These are phyloP conservation scores for Cyberlindnera xishuangbannaensis DNA, from an alignment of 805 yeast genomes.

Conservation along the genomic window DNA sequence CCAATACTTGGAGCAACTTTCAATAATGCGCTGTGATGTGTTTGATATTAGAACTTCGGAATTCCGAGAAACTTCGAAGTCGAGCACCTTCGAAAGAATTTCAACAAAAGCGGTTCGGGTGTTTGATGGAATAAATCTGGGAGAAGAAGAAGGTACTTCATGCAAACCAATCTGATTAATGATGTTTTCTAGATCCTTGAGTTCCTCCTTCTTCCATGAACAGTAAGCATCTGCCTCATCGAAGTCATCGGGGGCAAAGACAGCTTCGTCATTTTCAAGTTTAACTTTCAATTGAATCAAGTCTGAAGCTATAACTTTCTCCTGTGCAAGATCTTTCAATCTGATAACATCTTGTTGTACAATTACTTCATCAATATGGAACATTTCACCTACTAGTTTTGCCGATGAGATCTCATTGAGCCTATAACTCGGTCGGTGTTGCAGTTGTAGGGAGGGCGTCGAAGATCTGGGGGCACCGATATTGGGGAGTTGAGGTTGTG, in stretches of 20 bases:
- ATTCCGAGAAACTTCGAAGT: conserved; percentile 26
- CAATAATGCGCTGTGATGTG: conserved; percentile 37
- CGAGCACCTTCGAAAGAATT: conserved; percentile 38
- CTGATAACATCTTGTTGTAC: conserved; percentile 50
- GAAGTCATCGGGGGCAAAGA: conserved; percentile 33
- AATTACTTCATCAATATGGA: conserved; percentile 39
- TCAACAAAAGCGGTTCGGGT: conserved; percentile 35
- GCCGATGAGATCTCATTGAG: conserved; percentile 51
- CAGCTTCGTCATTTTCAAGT: conserved; percentile 25
- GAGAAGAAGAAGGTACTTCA: neutral
- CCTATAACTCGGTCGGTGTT: conserved; percentile 41
- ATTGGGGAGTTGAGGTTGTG: neutral
- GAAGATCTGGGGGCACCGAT: neutral
- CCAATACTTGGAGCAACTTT: conserved; percentile 50
- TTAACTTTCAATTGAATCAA: conserved; percentile 11
- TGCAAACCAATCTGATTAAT: conserved; percentile 1
- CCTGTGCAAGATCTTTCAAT: conserved; percentile 36
- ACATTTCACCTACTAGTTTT: conserved; percentile 41
- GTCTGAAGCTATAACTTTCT: conserved; percentile 28
- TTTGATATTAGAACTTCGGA: conserved; percentile 32
- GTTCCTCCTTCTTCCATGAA: conserved; percentile 38
- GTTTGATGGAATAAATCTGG: conserved; percentile 34
- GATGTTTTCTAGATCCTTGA: conserved; percentile 17
- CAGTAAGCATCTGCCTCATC: conserved; percentile 27
- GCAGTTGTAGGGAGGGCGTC: neutral